Evolutionary conservation across 805 yeast species (phyloP), one percentile per base, ranked within the genome.

Genomic region (Nakazawaea ambrosiae): DNA sequence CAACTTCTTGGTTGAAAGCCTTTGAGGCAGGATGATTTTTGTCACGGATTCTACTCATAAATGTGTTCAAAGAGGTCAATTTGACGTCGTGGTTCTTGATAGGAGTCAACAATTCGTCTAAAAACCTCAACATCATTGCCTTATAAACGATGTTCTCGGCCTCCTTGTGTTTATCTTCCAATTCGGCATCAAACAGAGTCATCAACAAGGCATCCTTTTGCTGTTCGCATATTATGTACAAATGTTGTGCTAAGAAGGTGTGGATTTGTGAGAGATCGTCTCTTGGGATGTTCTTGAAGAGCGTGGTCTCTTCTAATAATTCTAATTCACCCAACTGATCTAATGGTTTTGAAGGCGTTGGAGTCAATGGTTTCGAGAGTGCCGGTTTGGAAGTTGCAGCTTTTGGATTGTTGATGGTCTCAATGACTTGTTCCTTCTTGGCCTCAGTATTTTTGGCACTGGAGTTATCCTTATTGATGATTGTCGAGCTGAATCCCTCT

Each of bases 201-300:
- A 90, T 89, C 54, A 89, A 67, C 42, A 92, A 73, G 0, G 95
- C 86, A 57, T 92, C 97, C 53, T 89, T 87, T 55, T 92, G 97
- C 44, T 79, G 78, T 46, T 81, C 87, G 4, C 76, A 75, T 34
- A 89, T 75, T 40, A 92, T 84, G 41, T 71, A 66, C 27, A 84
- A 75, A 57, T 81, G 85, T 55, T 53, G 55, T 31, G 68, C 62
- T 46, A 83, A 61, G 57, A 64, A 78, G 35, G 60, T 61, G 45
- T 77, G 70, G 48, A 80, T 66, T 37, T 61, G 56, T n/a, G 59
- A 50, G 30, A 75, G 64, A 33, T 81, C 68, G 15, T 63, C 60
- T 3, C 57, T 45, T 1, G 76, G 61, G 19, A 89, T 68, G 31
- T 70, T 57, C 10, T 89, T 75, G 54, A 84, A 88, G 40, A 66